These are phyloP conservation scores for Tetracentron sinense DNA, from an alignment of 164 flowering plant genomes.

Conservation along the genomic window DNA sequence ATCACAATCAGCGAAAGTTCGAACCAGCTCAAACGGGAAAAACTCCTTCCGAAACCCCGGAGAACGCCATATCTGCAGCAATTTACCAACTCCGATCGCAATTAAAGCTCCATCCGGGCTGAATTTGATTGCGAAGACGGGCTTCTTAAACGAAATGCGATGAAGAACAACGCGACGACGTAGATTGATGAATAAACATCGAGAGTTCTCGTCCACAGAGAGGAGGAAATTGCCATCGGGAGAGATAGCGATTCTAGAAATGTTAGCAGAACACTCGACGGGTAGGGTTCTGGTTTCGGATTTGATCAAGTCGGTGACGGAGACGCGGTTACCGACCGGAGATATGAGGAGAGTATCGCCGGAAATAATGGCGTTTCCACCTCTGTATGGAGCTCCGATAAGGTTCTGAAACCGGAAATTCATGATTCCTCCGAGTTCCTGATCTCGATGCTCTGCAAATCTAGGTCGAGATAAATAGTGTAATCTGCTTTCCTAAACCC, in stretches of 20 bases:
- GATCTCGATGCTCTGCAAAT: neutral
- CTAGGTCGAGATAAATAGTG: neutral
- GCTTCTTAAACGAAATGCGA: constrained; percentile 66
- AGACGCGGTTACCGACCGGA: constrained; percentile 81
- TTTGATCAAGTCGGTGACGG: constrained; percentile 76
- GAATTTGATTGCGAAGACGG: constrained; percentile 57
- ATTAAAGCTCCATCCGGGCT: constrained; percentile 68
- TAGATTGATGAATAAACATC: constrained; percentile 72
- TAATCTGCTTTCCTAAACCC: too few relatives aligned
- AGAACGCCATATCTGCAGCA: constrained; percentile 80
- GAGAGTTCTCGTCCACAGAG: constrained; percentile 64
- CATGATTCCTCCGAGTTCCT: constrained; percentile 30
- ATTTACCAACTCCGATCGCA: constrained; percentile 75
- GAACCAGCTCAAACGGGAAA: constrained; percentile 71
- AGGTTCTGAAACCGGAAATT: constrained; percentile 87
- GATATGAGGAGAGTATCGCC: constrained; percentile 62
- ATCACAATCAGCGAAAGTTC: constrained; percentile 64
- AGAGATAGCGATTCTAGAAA: constrained; percentile 72
- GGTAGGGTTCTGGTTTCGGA: constrained; percentile 75
- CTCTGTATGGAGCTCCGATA: constrained; percentile 93
- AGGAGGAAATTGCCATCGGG: constrained; percentile 72
- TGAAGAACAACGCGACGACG: constrained; percentile 70
- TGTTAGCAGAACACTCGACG: constrained; percentile 60
- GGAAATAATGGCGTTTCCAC: constrained; percentile 65
- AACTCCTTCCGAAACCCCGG: constrained; percentile 82